A percentile compares a stretch with the other conserved stretches of the same genome.
Conservation (phyloP, 192 early-diverging fungal genomes). For the Powellomyces hirtus region DNA sequence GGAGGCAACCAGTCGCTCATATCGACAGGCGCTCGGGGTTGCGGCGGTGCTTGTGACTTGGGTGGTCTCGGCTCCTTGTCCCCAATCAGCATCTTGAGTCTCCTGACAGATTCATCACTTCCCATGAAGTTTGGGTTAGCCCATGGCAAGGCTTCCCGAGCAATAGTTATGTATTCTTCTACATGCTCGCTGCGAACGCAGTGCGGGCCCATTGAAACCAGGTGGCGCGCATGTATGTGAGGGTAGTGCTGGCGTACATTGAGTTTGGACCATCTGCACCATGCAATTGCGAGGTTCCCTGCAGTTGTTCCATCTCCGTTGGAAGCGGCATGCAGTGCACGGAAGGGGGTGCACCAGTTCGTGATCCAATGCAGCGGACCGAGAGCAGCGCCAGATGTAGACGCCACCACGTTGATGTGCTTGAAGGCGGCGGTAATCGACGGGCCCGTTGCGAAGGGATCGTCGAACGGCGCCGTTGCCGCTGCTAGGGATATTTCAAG, state of each 20-base stretch:
- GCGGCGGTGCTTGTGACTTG: too few species aligned
- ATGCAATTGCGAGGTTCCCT: background rate
- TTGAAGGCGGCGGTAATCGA: background rate
- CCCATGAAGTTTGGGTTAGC: background rate
- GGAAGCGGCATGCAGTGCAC: background rate
- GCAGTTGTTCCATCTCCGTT: background rate
- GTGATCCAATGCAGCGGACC: slow-evolving; percentile 11
- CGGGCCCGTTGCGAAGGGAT: background rate
- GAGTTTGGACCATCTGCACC: slow-evolving; percentile 2
- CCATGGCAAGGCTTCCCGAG: background rate
- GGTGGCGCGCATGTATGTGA: slow-evolving; percentile 16
- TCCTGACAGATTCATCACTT: background rate
- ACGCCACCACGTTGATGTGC: background rate
- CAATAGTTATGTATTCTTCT: background rate
- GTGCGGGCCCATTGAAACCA: slow-evolving; percentile 4
- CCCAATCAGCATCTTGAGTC: background rate
- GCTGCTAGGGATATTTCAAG: slow-evolving; percentile 8
- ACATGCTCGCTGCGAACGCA: background rate
- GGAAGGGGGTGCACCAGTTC: background rate
- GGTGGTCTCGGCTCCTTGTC: too few species aligned
- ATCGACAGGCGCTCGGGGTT: too few species aligned
- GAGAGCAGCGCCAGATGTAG: background rate
- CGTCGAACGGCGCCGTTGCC: slow-evolving; percentile 7
- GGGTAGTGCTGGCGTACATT: slow-evolving; percentile 5
- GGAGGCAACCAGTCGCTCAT: too few species aligned